Percentiles rank a stretch among this genome's conserved stretches.
phyloP scores from a whole-genome alignment of 2,329 filamentous ascomycete genomes.

The Pseudogymnoascus sp. region DNA sequence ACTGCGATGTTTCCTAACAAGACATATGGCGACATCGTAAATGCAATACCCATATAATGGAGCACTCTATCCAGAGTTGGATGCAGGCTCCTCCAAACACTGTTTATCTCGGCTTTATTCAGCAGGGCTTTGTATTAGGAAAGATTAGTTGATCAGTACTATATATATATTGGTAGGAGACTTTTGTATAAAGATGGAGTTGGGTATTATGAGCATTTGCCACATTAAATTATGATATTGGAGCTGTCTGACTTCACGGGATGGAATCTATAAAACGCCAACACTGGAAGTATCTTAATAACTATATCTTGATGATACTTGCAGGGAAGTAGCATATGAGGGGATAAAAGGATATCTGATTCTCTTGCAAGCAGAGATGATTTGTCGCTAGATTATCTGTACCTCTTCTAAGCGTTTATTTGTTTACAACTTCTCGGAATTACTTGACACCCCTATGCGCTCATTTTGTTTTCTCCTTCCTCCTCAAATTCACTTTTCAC shows the following conservation, averaged over 20 bases:
- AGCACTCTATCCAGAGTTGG: background rate
- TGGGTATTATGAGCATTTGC: background rate
- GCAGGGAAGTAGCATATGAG: background rate
- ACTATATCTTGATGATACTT: background rate
- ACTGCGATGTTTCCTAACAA: slow-evolving; percentile 2
- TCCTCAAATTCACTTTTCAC: background rate
- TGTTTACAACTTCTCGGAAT: background rate
- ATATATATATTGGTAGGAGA: background rate
- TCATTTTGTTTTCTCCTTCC: background rate
- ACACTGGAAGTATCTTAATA: background rate
- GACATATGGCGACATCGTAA: background rate
- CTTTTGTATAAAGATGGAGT: background rate
- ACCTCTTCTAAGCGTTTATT: background rate
- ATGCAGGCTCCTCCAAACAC: no score
- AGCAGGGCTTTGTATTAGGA: background rate
- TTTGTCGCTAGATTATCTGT: background rate
- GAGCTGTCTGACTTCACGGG: no score
- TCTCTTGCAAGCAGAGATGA: background rate
- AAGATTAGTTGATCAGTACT: background rate
- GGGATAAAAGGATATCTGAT: background rate
- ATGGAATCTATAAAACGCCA: background rate
- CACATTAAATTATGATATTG: background rate
- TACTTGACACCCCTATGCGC: background rate
- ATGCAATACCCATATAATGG: background rate
- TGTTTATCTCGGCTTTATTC: background rate